Conservation (phyloP, 169 alveolate species). For the Eimeria necatrix region DNA sequence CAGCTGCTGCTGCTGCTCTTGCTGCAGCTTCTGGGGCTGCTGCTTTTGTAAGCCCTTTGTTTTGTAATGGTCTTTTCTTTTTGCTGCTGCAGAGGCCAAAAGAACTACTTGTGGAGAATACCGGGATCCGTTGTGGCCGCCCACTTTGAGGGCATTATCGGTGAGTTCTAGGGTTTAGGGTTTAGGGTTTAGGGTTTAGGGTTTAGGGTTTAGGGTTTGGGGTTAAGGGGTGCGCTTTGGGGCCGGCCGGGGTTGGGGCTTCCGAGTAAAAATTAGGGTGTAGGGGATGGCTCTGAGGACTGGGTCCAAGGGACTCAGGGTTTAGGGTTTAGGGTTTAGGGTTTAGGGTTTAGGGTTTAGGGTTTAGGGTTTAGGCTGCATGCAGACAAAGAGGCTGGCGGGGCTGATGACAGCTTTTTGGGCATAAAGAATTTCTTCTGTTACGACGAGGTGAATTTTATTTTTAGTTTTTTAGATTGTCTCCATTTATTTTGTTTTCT, state of each 20-base stretch:
- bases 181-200: background rate
- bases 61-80: background rate
- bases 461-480: background rate
- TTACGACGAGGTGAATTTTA: background rate
- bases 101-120: background rate
- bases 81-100: background rate
- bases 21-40: conserved; percentile 15
- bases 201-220: background rate
- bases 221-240: background rate
- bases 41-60: background rate
- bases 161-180: background rate
- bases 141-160: background rate
- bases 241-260: no score
- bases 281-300: no score
- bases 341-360: conserved; percentile 14
- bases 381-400: background rate
- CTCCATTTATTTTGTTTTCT: background rate
- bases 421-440: conserved; percentile 5
- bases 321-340: background rate
- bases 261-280: background rate
- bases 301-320: no score
- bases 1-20: conserved; percentile 1
- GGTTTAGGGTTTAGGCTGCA: background rate
- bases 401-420: background rate
- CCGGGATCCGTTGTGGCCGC: background rate